Conservation (phyloP, 192 early-diverging fungal species). For the Umbelopsis ramanniana region DNA sequence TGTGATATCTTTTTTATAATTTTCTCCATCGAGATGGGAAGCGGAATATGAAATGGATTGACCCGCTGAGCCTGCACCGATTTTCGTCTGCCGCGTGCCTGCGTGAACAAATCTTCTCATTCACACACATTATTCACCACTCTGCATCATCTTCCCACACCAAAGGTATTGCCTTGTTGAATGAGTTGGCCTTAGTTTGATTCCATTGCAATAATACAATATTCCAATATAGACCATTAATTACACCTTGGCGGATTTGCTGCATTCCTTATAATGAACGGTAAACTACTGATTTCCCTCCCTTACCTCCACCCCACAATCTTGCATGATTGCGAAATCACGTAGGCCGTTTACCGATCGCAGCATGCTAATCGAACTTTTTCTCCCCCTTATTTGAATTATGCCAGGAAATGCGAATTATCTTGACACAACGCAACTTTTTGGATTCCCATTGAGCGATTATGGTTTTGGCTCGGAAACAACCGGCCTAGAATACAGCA, state of each 20-base stretch:
- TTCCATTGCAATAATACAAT: too few relatives aligned
- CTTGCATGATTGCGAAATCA: not conserved
- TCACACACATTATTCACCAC: constrained; percentile 17
- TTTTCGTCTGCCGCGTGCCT: constrained; percentile 16
- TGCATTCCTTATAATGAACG: constrained; percentile 23
- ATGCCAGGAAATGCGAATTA: constrained; percentile 28
- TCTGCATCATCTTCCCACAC: constrained; percentile 19
- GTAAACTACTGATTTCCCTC: not conserved
- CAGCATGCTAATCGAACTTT: not conserved
- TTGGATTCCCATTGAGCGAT: constrained; percentile 45
- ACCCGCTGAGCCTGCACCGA: constrained; percentile 15
- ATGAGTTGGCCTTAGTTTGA: too few relatives aligned
- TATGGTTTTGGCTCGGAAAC: constrained; percentile 87
- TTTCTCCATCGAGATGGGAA: not conserved
- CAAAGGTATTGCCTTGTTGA: constrained; percentile 6
- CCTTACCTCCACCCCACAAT: not conserved
- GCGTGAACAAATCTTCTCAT: constrained; percentile 25
- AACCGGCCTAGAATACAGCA: constrained; percentile 85
- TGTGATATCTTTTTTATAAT: too few relatives aligned
- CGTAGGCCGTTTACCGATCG: not conserved
- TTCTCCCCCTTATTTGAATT: not conserved
- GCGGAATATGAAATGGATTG: not conserved
- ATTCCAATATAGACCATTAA: not conserved
- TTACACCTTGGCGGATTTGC: not conserved
- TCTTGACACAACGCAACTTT: constrained; percentile 35